Evolutionary conservation across 1,284 basidiomycete genomes (phyloP).

Genomic region (Cryptococcus neoformans): DNA sequence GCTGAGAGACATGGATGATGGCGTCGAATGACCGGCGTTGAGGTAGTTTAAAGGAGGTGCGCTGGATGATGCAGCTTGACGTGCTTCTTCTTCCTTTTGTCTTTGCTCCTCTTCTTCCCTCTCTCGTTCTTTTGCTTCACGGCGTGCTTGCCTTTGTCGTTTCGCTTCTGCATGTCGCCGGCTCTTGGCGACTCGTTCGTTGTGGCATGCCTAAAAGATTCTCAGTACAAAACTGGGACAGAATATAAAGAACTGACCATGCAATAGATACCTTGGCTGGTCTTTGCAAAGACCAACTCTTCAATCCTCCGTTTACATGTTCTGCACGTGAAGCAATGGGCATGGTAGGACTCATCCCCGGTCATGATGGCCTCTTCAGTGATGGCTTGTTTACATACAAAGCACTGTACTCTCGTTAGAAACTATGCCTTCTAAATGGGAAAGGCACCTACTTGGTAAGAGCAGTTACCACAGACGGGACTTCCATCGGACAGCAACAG

Average conservation of each 20-base stretch:
- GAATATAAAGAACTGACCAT: conserved; percentile 59
- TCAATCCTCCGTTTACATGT: conserved; percentile 93
- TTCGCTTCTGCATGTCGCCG: conserved; percentile 79
- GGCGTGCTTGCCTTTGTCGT: conserved; percentile 49
- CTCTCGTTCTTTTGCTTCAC: conserved; percentile 40
- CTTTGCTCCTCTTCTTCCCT: conserved; percentile 15
- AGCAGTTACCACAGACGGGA: conserved; percentile 95
- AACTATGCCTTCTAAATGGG: conserved; percentile 19
- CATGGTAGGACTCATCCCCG: conserved; percentile 97
- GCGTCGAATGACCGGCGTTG: conserved; percentile 7
- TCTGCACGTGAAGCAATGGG: conserved; percentile 97
- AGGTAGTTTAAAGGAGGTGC: conserved; percentile 8
- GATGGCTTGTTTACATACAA: conserved; percentile 84
- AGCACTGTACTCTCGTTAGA: conserved; percentile 57
- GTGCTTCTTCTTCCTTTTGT: conserved; percentile 17
- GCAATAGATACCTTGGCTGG: conserved; percentile 96
- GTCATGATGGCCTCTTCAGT: conserved; percentile 99
- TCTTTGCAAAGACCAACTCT: conserved; percentile 98
- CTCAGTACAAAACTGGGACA: conserved; percentile 2
- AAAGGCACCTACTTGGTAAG: conserved; percentile 61
- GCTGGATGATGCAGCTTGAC: not conserved
- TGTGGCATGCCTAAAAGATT: conserved; percentile 67
- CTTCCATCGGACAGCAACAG: conserved; percentile 93
- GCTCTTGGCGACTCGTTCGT: conserved; percentile 90
- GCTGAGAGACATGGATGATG: too few relatives aligned